Percentiles rank a stretch among this genome's conserved stretches.
Conservation (phyloP, 352 stramenopile genomes). For the Phytophthora sp. region DNA sequence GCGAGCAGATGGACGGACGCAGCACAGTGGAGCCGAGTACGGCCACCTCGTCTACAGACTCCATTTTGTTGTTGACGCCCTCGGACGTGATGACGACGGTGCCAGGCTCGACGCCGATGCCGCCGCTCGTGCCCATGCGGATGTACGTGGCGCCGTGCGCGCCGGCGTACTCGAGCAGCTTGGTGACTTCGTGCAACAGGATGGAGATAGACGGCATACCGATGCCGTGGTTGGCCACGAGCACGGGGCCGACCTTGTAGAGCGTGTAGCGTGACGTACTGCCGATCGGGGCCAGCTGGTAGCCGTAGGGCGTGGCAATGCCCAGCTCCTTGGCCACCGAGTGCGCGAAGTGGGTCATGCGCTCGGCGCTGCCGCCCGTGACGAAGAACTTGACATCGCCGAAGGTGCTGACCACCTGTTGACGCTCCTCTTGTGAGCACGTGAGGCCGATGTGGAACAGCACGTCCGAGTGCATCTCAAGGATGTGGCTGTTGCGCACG, state of each 20-base stretch:
- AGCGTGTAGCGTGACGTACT: slow-evolving; percentile 76
- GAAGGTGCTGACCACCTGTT: slow-evolving; percentile 57
- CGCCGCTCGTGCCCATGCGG: slow-evolving; percentile 83
- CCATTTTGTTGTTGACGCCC: slow-evolving; percentile 82
- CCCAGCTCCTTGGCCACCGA: slow-evolving; percentile 58
- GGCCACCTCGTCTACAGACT: slow-evolving; percentile 68
- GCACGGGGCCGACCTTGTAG: slow-evolving; percentile 83
- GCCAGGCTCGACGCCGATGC: slow-evolving; percentile 74
- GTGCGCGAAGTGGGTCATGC: slow-evolving; percentile 77
- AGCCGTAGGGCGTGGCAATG: slow-evolving; percentile 70
- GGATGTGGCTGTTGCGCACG: slow-evolving; percentile 71
- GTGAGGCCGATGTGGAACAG: slow-evolving; percentile 82
- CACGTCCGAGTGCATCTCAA: slow-evolving; percentile 66
- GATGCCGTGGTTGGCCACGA: slow-evolving; percentile 85
- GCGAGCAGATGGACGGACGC: slow-evolving; percentile 62
- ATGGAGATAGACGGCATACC: slow-evolving; percentile 85
- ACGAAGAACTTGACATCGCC: slow-evolving; percentile 85
- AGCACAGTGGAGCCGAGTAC: slow-evolving; percentile 60
- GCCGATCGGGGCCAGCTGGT: slow-evolving; percentile 64
- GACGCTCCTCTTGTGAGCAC: slow-evolving; percentile 54
- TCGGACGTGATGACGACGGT: slow-evolving; percentile 86
- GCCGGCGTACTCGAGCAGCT: slow-evolving; percentile 80
- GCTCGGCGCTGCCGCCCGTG: slow-evolving; percentile 71
- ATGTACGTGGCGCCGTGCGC: slow-evolving; percentile 67
- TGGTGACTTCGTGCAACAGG: slow-evolving; percentile 84